These are phyloP conservation scores for Metschnikowia matae DNA, from an alignment of 805 yeast genomes.

Conservation along the genomic window DNA sequence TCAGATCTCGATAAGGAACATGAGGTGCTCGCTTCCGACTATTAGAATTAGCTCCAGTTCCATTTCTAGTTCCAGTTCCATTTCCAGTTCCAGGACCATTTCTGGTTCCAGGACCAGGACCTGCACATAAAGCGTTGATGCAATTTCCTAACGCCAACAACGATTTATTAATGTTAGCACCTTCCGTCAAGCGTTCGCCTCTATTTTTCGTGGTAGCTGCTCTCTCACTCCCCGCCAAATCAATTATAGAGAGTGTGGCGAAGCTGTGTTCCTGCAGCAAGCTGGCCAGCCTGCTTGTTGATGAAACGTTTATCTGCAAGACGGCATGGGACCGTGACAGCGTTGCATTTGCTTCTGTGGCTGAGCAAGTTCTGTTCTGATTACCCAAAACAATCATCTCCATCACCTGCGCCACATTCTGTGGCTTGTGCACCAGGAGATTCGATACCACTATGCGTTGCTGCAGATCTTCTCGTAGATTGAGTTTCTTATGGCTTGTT, in stretches of 20 bases:
- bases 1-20: slow-evolving; percentile 89
- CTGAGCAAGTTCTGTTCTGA: slow-evolving; percentile 70
- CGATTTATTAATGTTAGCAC: slow-evolving; percentile 90
- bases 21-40: slow-evolving; percentile 61
- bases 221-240: slow-evolving; percentile 92
- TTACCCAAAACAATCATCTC: slow-evolving; percentile 72
- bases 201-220: slow-evolving; percentile 86
- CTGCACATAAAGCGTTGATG: slow-evolving; percentile 75
- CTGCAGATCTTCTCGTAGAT: slow-evolving; percentile 68
- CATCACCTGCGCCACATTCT: slow-evolving; percentile 69
- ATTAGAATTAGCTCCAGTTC: slow-evolving; percentile 27
- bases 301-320: slow-evolving; percentile 70
- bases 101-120: not conserved
- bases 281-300: slow-evolving; percentile 57
- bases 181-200: slow-evolving; percentile 79
- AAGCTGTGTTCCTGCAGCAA: slow-evolving; percentile 63
- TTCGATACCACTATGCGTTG: slow-evolving; percentile 68
- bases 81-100: not conserved
- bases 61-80: too few species aligned
- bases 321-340: slow-evolving; percentile 95
- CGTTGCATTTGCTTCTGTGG: slow-evolving; percentile 87
- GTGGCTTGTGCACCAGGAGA: slow-evolving; percentile 58
- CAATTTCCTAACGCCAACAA: slow-evolving; percentile 89
- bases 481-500: slow-evolving; percentile 41
- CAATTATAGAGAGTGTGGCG: slow-evolving; percentile 83